A percentile compares a stretch with the other conserved stretches of the same genome.
Evolutionary conservation across 2,329 filamentous ascomycete species (phyloP).

Genomic region (Phoma sp.): DNA sequence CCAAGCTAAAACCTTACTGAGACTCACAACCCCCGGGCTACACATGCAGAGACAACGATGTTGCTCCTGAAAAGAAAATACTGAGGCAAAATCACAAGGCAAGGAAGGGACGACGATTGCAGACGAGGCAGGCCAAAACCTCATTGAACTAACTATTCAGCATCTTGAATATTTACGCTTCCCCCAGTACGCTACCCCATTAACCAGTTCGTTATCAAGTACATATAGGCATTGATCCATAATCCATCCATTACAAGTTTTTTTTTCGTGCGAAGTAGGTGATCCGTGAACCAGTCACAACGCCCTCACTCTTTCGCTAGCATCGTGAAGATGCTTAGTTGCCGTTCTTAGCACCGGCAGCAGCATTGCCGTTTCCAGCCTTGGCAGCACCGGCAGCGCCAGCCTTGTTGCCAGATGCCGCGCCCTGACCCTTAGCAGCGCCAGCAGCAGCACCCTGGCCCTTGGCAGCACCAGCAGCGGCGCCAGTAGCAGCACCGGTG

Average conservation of each 20-base stretch:
- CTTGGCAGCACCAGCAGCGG: not conserved
- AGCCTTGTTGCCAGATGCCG: not conserved
- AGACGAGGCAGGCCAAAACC: conserved; percentile 6
- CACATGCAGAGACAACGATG: too few relatives aligned
- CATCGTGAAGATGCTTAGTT: conserved; percentile 5
- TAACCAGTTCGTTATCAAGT: conserved; percentile 5
- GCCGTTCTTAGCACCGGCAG: conserved; percentile 5
- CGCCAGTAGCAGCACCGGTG: not conserved
- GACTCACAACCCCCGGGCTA: not conserved
- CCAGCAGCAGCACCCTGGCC: not conserved
- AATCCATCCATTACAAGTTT: not conserved
- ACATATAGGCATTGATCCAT: conserved; percentile 5
- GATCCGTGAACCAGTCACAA: conserved; percentile 21
- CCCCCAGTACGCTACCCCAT: not conserved
- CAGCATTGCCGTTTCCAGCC: not conserved
- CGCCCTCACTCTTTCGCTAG: conserved; percentile 11
- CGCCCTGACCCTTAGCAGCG: not conserved
- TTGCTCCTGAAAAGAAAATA: too few relatives aligned
- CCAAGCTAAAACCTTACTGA: conserved; percentile 14
- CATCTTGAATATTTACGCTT: conserved; percentile 18
- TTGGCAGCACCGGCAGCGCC: not conserved
- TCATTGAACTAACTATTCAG: conserved; percentile 9
- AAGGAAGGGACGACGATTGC: not conserved
- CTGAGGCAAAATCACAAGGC: not conserved
- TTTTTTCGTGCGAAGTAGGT: not conserved